phyloP scores from a whole-genome alignment of 1,284 basidiomycete genomes.

The Trichosporon sp. region DNA sequence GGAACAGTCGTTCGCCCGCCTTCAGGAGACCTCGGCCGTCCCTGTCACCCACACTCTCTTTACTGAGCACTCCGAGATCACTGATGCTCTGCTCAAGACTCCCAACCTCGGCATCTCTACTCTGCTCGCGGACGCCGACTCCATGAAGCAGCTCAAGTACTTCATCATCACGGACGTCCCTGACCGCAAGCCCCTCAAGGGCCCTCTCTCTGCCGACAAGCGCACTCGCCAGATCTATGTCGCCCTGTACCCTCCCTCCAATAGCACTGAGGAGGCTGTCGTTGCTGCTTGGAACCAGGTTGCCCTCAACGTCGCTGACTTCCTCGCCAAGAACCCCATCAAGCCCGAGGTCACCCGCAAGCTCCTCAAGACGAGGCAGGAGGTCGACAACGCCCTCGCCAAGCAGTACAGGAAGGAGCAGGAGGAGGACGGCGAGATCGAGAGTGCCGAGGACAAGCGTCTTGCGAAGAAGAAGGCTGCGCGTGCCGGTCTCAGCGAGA shows the following conservation, averaged over 20 bases:
- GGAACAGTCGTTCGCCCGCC: conserved; percentile 40
- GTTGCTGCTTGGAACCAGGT: conserved; percentile 61
- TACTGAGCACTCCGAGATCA: conserved; percentile 71
- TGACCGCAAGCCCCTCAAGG: conserved; percentile 56
- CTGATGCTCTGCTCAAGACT: conserved; percentile 68
- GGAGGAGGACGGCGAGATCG: conserved; percentile 66
- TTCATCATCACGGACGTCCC: conserved; percentile 80
- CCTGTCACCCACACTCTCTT: conserved; percentile 57
- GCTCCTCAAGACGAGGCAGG: conserved; percentile 64
- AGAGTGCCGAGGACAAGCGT: conserved; percentile 54
- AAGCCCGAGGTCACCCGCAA: conserved; percentile 74
- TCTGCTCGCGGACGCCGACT: conserved; percentile 57
- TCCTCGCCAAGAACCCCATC: conserved; percentile 51
- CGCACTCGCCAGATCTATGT: conserved; percentile 68
- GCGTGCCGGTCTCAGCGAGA: conserved; percentile 65
- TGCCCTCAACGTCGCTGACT: conserved; percentile 67
- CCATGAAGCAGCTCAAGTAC: conserved; percentile 58
- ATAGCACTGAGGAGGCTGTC: conserved; percentile 50
- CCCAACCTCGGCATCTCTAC: conserved; percentile 56
- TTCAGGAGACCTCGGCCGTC: conserved; percentile 35
- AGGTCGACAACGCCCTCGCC: conserved; percentile 54
- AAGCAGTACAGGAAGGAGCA: conserved; percentile 51
- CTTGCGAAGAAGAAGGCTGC: conserved; percentile 68
- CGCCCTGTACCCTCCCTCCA: conserved; percentile 57
- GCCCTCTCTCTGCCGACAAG: conserved; percentile 51